Evolutionary conservation across 2,329 filamentous ascomycete genomes (phyloP), one percentile per base, ranked within the genome.

Genomic region (Keithomyces neogunnii): DNA sequence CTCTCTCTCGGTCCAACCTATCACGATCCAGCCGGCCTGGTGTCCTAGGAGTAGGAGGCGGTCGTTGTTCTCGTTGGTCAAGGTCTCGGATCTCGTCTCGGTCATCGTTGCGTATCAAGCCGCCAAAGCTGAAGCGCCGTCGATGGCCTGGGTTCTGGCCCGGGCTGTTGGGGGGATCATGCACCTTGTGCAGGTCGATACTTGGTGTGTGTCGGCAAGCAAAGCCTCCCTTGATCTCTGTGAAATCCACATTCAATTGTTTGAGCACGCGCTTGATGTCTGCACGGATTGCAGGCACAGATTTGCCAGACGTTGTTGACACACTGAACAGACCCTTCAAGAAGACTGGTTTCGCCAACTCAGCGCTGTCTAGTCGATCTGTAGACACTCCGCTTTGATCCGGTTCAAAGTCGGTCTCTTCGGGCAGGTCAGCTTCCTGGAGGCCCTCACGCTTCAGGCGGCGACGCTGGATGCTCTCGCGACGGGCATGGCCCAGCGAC

Each of bases 251-350:
- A 13, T 88, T 88, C 13, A 97, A 80, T 65, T 92, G 85, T 58
- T 84, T 86, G 49, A 99, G 72, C 3, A 97, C 93, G 47, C 92
- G 81, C 63, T 95, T 95, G 59, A 99, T 88, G 64, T 99, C 93
- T 5, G 83, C 75, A 39, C 92, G 84, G 56, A 99, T 99, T 53
- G 89, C 83, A 1, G 84, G 75, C 9, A 97, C 81, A 1, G 92
- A 89, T 64, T 95, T 95, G 63, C 85, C 93, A 52, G 90, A 96
- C 5, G 93, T 99, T 0, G 93, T 99, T 3, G 89, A 95, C 50
- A 97, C 93, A 62, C 92, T 97, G 72, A 99, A 97, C 19, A 99
- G 77, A 4, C 93, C 93, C 69, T 97, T 99, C 52, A 99, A 80
- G 66, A 87, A 97, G 3, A 97, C 93, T 0, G 93, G 93, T 66